phyloP scores from a whole-genome alignment of 177 flowering plant species.

The Vitis hybrid region DNA sequence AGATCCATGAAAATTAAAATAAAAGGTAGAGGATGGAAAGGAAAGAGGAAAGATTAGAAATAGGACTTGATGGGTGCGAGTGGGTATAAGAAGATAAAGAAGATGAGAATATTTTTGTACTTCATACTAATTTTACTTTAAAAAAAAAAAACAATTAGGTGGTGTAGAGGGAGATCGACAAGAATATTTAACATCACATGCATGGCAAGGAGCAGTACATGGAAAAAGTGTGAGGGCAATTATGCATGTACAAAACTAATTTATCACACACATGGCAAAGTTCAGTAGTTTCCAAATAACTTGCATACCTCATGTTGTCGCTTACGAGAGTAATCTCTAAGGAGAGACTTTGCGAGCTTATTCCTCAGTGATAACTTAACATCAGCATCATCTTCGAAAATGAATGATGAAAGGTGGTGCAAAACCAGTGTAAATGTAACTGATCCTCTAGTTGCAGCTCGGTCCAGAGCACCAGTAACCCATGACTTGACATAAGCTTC shows the following conservation, averaged over 20 bases:
- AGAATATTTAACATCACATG: background rate
- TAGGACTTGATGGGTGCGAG: too few species aligned
- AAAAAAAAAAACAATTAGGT: too few species aligned
- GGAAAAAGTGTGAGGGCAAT: background rate
- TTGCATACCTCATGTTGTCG: conserved; percentile 66
- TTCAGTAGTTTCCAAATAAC: background rate
- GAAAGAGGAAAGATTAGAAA: too few species aligned
- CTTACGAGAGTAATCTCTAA: conserved; percentile 73
- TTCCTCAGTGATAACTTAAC: conserved; percentile 49
- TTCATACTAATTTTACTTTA: too few species aligned
- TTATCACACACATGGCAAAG: background rate
- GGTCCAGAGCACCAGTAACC: conserved; percentile 81
- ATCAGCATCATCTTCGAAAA: conserved; percentile 36
- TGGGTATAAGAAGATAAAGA: too few species aligned
- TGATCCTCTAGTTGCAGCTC: conserved; percentile 65
- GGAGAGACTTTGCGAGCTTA: conserved; percentile 65
- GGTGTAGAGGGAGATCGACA: too few species aligned
- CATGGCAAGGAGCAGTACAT: background rate
- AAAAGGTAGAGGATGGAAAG: too few species aligned
- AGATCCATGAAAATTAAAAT: too few species aligned
- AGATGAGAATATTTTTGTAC: too few species aligned
- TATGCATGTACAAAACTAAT: background rate
- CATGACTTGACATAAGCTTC: conserved; percentile 89
- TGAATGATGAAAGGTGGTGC: conserved; percentile 82
- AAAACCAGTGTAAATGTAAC: conserved; percentile 56